Evolutionary conservation across 768 basidiomycete species (phyloP), one percentile per base, ranked within the genome.

Genomic region (Phlebiopsis gigantea): DNA sequence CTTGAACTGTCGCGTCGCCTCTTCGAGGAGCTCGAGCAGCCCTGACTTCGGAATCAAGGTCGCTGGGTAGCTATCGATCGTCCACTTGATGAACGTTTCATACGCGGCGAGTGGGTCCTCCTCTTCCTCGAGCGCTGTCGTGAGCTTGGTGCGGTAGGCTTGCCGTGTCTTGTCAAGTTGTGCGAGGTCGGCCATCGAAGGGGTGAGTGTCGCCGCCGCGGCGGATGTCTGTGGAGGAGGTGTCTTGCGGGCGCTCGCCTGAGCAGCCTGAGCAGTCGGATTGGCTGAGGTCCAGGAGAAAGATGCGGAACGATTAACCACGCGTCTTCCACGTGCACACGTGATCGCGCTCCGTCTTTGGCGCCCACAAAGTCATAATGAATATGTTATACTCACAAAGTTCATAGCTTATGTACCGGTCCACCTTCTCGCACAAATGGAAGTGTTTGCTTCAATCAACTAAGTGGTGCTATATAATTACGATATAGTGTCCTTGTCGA

Each of bases 21-120:
- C 85, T 63, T 95, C 90, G 17, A 99, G 77, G 5, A 98, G 72
- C 45, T 91, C 88, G 1, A 87, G 66, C 30, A 97, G 79, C 17
- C 90, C 90, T 17, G 89, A 92, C 43, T 76, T 72, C 0, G 79
- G 79, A 64, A 88, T 79, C 45, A 80, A 77, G 48, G 88, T 85
- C 46, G 82, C 76, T 45, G 79, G 76, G 62, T 95, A 94, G 64
- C 83, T 84, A 62, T 92, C 85, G 57, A 87, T 74, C 30, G 88
- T 93, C 90, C 94, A 98, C 59, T 90, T 83, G 51, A 98, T 84
- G 71, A 94, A 97, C 67, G 85, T 78, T 68, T 90, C 80, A 62
- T 93, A 96, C 0, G 86, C 79, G 1, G 88, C 87, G 24, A 98
- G 79, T 3, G 94, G 88, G 66, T 98, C 97, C 60, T 88, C 88